A percentile compares a stretch with the other conserved stretches of the same genome.
Conservation (phyloP, 352 stramenopile genomes). For the Globisporangium takayamanum region DNA sequence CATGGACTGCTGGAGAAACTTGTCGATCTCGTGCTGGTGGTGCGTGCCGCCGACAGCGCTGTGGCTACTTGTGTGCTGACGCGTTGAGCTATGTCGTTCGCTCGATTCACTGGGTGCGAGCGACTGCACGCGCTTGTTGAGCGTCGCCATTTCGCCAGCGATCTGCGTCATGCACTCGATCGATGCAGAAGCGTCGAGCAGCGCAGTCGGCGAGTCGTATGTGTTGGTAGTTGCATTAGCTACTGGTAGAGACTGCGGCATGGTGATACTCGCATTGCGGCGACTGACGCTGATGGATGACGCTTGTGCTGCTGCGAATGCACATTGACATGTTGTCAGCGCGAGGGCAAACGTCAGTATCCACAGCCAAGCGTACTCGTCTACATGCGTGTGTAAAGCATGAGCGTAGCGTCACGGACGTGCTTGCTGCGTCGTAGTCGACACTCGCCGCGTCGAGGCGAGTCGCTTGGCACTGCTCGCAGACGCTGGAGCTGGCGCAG, state of each 20-base stretch:
- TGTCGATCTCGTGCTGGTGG: slow-evolving; percentile 38
- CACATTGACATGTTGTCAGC: background rate
- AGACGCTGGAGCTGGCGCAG: background rate
- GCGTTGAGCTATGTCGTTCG: background rate
- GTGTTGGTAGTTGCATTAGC: background rate
- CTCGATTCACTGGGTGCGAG: background rate
- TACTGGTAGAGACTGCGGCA: background rate
- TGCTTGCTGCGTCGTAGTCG: slow-evolving; percentile 1
- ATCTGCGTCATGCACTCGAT: slow-evolving; percentile 19
- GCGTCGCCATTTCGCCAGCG: slow-evolving; percentile 16
- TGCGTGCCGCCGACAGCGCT: slow-evolving; percentile 5
- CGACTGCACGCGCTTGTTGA: slow-evolving; percentile 20
- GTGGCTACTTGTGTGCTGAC: background rate
- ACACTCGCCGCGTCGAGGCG: background rate
- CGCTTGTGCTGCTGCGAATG: background rate
- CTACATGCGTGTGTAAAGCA: background rate
- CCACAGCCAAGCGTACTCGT: background rate
- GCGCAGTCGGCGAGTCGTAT: background rate
- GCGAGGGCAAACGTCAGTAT: too few relatives aligned
- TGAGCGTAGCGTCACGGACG: background rate
- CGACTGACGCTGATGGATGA: background rate
- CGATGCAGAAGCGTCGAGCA: background rate
- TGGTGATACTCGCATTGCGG: background rate
- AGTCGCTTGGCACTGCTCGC: background rate
- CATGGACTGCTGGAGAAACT: slow-evolving; percentile 42